These are phyloP conservation scores for Diutina sp. DNA, from an alignment of 1,139 yeast species.

Conservation along the genomic window DNA sequence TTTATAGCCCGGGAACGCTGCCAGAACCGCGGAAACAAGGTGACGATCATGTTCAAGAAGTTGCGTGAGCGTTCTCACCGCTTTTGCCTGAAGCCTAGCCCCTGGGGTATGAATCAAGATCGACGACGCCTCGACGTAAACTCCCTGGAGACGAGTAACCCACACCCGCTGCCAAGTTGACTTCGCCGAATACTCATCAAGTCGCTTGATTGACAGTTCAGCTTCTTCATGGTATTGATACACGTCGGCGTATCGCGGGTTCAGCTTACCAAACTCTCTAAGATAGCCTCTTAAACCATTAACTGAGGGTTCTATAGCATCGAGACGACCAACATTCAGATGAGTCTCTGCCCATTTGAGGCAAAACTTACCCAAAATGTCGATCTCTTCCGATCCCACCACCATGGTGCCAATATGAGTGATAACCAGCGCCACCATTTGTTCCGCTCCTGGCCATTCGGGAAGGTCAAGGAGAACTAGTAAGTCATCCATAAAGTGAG, in stretches of 20 bases:
- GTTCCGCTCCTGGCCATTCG: conserved; percentile 2
- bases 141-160: neutral
- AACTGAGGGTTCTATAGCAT: neutral
- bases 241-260: neutral
- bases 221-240: neutral
- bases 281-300: neutral
- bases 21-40: neutral
- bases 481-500: neutral
- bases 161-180: neutral
- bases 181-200: neutral
- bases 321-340: neutral
- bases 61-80: neutral
- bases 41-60: neutral
- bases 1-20: neutral
- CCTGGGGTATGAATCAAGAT: neutral
- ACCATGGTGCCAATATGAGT: neutral
- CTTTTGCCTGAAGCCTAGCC: neutral
- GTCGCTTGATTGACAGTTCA: neutral
- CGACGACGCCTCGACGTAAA: neutral
- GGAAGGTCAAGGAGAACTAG: neutral
- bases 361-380: neutral
- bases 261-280: neutral
- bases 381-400: neutral
- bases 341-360: neutral
- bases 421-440: neutral